phyloP scores from a whole-genome alignment of 2,329 filamentous ascomycete genomes.

The Sporothrix globosa region DNA sequence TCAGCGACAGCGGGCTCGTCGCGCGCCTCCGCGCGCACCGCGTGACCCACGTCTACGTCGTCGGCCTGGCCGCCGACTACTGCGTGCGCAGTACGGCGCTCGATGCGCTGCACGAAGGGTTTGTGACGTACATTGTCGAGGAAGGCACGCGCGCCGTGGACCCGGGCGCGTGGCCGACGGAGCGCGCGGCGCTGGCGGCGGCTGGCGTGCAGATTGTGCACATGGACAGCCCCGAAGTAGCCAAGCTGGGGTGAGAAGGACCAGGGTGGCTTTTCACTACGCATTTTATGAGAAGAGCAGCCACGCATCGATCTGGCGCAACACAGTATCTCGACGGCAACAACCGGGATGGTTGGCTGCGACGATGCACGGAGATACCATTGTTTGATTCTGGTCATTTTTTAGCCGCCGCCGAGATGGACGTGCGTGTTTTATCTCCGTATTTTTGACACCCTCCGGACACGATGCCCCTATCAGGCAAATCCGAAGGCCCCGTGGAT shows the following conservation, averaged over 20 bases:
- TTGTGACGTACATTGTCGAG: constrained; percentile 73
- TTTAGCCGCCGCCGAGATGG: no score
- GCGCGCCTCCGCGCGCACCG: constrained; percentile 55
- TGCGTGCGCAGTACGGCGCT: constrained; percentile 83
- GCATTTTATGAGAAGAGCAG: no score
- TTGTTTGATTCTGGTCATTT: no score
- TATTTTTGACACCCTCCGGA: no score
- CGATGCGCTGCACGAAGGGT: constrained; percentile 76
- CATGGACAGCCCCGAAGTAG: constrained; percentile 60
- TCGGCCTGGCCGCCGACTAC: constrained; percentile 85
- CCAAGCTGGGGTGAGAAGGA: constrained; percentile 26
- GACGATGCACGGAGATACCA: no score
- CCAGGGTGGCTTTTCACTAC: background rate
- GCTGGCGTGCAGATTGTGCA: constrained; percentile 66
- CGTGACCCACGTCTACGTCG: constrained; percentile 81
- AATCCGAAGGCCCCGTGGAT: no score
- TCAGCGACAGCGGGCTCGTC: constrained; percentile 67
- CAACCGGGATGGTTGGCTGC: no score
- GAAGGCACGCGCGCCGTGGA: constrained; percentile 79
- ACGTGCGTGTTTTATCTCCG: no score
- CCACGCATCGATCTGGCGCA: background rate
- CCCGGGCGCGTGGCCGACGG: constrained; percentile 59
- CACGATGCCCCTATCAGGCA: no score
- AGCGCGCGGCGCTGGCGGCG: constrained; percentile 56
- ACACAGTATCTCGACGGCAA: no score